phyloP scores from a whole-genome alignment of 495 filamentous ascomycete genomes.

The Penicillium riverlandense region DNA sequence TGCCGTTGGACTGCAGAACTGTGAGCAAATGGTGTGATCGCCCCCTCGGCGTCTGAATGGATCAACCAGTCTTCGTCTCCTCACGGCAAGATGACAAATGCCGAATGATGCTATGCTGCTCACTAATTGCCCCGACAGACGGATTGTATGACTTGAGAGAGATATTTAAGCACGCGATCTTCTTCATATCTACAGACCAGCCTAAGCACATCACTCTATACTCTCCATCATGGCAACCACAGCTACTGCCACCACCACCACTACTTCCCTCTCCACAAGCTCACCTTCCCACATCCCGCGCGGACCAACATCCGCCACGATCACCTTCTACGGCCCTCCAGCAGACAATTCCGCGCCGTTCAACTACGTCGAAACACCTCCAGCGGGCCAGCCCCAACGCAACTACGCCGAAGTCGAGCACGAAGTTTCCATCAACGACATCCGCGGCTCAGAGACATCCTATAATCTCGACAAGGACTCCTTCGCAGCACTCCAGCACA shows the following conservation, averaged over 20 bases:
- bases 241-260: neutral
- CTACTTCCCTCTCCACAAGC: constrained; percentile 1
- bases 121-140: neutral
- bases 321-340: constrained; percentile 66
- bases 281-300: constrained; percentile 43
- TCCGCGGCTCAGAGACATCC: constrained; percentile 52
- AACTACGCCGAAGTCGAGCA: constrained; percentile 48
- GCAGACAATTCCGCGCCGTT: constrained; percentile 55
- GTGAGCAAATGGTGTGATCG: too few relatives aligned
- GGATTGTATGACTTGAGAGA: neutral
- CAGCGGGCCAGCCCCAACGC: constrained; percentile 49
- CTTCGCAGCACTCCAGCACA: constrained; percentile 50
- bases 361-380: constrained; percentile 62
- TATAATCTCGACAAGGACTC: constrained; percentile 69
- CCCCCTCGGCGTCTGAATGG: too few relatives aligned
- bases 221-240: constrained; percentile 1
- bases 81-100: neutral
- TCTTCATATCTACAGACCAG: neutral
- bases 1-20: too few relatives aligned
- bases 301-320: constrained; percentile 54
- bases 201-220: neutral
- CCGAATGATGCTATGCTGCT: neutral
- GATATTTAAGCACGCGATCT: neutral
- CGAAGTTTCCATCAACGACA: constrained; percentile 53
- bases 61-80: neutral